Conservation (phyloP, 345 rosid genomes). For the Citrus sinensis region DNA sequence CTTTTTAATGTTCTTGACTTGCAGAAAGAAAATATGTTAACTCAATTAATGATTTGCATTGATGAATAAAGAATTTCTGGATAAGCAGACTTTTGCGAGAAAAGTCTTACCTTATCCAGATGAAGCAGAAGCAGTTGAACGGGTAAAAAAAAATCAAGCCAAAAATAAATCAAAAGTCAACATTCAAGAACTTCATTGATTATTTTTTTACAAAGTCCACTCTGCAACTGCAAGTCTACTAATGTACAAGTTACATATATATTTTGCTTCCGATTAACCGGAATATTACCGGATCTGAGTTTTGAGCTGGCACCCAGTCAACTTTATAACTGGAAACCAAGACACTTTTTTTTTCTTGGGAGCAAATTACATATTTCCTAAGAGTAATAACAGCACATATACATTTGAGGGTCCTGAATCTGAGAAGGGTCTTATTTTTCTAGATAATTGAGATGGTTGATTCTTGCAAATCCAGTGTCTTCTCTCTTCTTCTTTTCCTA, state of each 20-base stretch:
- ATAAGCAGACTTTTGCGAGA: background rate
- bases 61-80: background rate
- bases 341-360: too few relatives aligned
- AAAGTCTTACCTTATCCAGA: background rate
- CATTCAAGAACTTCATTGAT: background rate
- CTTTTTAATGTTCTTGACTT: background rate
- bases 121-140: background rate
- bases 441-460: background rate
- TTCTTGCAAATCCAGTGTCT: conserved; percentile 11
- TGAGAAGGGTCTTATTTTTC: background rate
- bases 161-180: background rate
- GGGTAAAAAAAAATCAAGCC: background rate
- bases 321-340: background rate
- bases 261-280: background rate
- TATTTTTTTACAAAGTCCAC: background rate
- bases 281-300: background rate
- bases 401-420: background rate
- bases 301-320: background rate
- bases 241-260: background rate
- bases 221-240: background rate
- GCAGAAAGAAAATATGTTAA: background rate
- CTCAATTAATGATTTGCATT: background rate
- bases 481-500: conserved; percentile 49
- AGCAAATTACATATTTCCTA: background rate
- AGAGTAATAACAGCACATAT: background rate